Evolutionary conservation across 768 basidiomycete species (phyloP).

Genomic region (Tylopilus cervinicoccineus): DNA sequence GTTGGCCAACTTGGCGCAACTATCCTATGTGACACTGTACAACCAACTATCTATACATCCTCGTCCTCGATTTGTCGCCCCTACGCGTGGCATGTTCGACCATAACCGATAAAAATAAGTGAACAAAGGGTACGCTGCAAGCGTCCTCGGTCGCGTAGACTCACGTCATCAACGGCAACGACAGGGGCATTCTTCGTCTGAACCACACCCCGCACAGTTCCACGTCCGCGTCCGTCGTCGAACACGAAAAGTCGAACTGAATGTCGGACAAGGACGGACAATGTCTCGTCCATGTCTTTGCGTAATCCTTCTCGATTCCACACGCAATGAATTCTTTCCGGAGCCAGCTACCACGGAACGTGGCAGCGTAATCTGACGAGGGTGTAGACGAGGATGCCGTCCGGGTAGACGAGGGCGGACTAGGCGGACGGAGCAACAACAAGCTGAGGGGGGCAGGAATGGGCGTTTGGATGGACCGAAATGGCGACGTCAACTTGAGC

Average conservation of each 20-base stretch:
- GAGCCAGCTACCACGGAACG: not conserved
- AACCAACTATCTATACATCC: not conserved
- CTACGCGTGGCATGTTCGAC: not conserved
- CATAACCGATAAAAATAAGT: not conserved
- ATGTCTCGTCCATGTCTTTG: slow-evolving; percentile 26
- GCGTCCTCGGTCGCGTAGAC: not conserved
- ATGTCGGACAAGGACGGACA: slow-evolving; percentile 27
- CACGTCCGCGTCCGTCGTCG: slow-evolving; percentile 22
- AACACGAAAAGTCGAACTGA: slow-evolving; percentile 29
- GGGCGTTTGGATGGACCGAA: slow-evolving; percentile 24
- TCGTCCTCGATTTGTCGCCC: not conserved
- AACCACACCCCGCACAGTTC: slow-evolving; percentile 32
- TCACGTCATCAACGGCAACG: slow-evolving; percentile 1
- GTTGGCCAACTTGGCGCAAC: not conserved
- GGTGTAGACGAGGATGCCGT: not conserved
- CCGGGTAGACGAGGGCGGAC: slow-evolving; percentile 8
- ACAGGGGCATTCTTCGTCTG: slow-evolving; percentile 17
- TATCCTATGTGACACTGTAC: not conserved
- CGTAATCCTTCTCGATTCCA: slow-evolving; percentile 23
- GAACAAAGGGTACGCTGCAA: not conserved
- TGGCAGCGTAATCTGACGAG: not conserved
- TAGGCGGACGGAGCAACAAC: not conserved
- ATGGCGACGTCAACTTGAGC: slow-evolving; percentile 31
- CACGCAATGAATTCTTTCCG: slow-evolving; percentile 28
- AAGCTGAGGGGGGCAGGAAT: slow-evolving; percentile 4